These are phyloP conservation scores for Chalara sp. DNA, from an alignment of 2,329 filamentous ascomycete species.

Conservation along the genomic window DNA sequence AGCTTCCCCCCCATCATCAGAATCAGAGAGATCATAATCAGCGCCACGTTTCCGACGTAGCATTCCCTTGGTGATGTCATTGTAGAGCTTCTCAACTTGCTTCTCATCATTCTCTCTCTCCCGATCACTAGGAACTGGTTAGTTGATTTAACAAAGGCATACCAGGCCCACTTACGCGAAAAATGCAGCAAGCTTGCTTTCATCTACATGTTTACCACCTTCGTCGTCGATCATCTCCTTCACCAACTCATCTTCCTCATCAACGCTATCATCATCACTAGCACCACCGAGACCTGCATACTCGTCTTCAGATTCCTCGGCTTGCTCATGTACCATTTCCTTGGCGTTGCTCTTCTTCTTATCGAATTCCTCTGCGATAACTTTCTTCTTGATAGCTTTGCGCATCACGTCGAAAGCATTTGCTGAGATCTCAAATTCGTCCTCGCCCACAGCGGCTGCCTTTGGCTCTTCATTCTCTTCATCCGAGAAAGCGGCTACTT, in stretches of 20 bases:
- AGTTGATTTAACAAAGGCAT: conserved; percentile 5
- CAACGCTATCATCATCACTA: conserved; percentile 78
- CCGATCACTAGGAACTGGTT: conserved; percentile 52
- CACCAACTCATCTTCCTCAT: conserved; percentile 67
- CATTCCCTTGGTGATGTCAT: conserved; percentile 83
- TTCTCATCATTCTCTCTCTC: conserved; percentile 78
- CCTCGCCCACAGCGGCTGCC: conserved; percentile 17
- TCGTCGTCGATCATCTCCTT: conserved; percentile 89
- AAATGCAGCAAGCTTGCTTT: conserved; percentile 75
- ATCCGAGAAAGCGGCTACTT: conserved; percentile 35
- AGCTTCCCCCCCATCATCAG: conserved; percentile 78
- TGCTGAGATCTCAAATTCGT: conserved; percentile 31
- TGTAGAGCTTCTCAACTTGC: conserved; percentile 83
- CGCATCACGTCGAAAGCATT: conserved; percentile 50
- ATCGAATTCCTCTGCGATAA: conserved; percentile 55
- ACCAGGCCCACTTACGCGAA: conserved; percentile 65
- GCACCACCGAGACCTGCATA: conserved; percentile 89
- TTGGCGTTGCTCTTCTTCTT: conserved; percentile 83
- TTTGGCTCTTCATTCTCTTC: conserved; percentile 20
- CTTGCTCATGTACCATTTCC: conserved; percentile 84
- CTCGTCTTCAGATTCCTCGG: conserved; percentile 96
- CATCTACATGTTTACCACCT: conserved; percentile 68
- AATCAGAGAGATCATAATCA: conserved; percentile 82
- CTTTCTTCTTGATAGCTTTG: conserved; percentile 53
- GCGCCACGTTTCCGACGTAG: conserved; percentile 76